These are phyloP conservation scores for Trichomonascaceae sp. DNA, from an alignment of 1,139 yeast species.

Conservation along the genomic window DNA sequence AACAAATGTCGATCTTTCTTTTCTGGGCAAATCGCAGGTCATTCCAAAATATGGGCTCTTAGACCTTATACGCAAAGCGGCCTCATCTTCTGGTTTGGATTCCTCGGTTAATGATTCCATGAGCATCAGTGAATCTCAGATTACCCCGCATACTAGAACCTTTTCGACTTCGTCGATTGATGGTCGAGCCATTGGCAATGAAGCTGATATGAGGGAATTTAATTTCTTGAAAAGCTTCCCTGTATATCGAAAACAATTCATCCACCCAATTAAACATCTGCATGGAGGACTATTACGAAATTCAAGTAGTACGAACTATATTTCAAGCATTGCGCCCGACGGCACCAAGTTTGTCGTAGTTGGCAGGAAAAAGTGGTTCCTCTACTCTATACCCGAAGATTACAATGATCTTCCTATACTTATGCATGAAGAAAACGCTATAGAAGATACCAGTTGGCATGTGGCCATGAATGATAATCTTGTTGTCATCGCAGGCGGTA, in stretches of 20 bases:
- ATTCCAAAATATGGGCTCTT: conserved; percentile 5
- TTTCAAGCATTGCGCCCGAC: conserved; percentile 62
- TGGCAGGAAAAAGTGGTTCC: conserved; percentile 65
- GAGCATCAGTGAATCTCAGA: not conserved
- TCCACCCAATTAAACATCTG: conserved; percentile 58
- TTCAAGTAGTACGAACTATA: conserved; percentile 34
- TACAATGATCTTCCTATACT: conserved; percentile 48
- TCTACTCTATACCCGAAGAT: conserved; percentile 46
- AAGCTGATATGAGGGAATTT: conserved; percentile 19
- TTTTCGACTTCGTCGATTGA: not conserved
- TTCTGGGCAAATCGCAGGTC: conserved; percentile 6
- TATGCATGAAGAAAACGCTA: conserved; percentile 38
- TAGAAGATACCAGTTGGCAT: conserved; percentile 19
- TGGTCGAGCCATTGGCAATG: not conserved
- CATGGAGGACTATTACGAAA: conserved; percentile 45
- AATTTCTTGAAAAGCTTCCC: conserved; percentile 76
- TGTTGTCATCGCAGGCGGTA: conserved; percentile 66
- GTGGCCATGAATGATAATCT: conserved; percentile 59
- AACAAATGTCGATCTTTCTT: conserved; percentile 8
- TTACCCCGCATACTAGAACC: not conserved
- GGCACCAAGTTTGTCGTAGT: conserved; percentile 58
- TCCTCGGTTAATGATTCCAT: not conserved
- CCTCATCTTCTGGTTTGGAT: conserved; percentile 2
- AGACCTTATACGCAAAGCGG: conserved; percentile 4
- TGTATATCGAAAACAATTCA: conserved; percentile 60